Base-by-base conservation (phyloP, 148 eudicot species). In the Spergularia marina region DNA sequence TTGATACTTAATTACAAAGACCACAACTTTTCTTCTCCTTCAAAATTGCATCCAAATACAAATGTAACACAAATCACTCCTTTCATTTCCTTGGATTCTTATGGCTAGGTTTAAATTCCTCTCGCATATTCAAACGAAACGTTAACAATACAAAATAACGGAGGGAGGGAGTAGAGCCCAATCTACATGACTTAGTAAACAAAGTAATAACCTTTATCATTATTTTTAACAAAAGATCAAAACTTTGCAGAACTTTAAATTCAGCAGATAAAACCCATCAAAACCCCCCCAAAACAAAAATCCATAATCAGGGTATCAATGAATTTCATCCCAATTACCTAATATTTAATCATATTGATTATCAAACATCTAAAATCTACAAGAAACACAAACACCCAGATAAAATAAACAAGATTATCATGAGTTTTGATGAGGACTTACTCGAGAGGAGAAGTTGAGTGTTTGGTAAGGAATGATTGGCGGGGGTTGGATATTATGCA, bases 381-480 rank as follows among this genome's bases (percentile, higher is more conserved):
- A 20, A 18, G 25, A 75, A 54, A 12, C 44, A 39, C 39, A 17
- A 63, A 6, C 4, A 61, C 57, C 61, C 70, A 30, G 44, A 30
- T 62, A 74, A 4, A 51, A 62, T 51, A 53, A 53, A 47, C 25
- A 73, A 6, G 75, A 59, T 18, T 49, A 49, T 55, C 3, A 51
- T 20, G 30, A 20, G 36, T 30, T 30, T 30, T 21, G 9, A 55
- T 16, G 6, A 21, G 71, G 70, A 71, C 79, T 75, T 58, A 80
- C 83, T 71, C 10, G 17, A 17, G 57, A 14, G 58, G 6, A 14
- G 73, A 25, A 72, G 79, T 0, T 10, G 76, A 60, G 18, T 41
- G 72, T 80, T 25, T 71, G 13, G 68, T 75, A 0, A 71, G 41
- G n/a, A 71, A 47, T 20, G 61, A 49, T 14, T 70, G 82, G 25